Evolutionary conservation across 495 filamentous ascomycete genomes (phyloP).

Genomic region (Beverwykella pulmonaria): DNA sequence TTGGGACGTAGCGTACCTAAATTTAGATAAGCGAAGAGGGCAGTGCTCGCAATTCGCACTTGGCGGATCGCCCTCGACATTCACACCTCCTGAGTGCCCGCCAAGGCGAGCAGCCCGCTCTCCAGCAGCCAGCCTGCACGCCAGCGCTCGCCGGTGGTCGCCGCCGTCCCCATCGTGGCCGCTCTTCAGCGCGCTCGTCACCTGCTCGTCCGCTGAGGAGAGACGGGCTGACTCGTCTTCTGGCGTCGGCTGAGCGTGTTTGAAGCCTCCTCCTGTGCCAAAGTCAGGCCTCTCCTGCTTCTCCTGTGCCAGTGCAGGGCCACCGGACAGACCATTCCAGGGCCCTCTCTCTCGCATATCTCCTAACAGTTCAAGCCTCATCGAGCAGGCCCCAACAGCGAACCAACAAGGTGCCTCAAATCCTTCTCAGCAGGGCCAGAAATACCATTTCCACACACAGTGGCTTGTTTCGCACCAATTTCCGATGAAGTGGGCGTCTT

Average conservation of each 20-base stretch:
- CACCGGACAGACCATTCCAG: constrained; percentile 17
- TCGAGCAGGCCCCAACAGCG: constrained; percentile 11
- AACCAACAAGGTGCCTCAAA: constrained; percentile 19
- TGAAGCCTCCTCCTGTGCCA: constrained; percentile 8
- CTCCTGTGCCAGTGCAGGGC: constrained; percentile 2
- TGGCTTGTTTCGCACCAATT: constrained; percentile 26
- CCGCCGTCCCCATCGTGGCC: not conserved
- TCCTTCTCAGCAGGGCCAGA: not conserved
- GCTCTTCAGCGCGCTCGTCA: not conserved
- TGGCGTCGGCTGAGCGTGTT: constrained; percentile 2
- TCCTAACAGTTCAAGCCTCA: constrained; percentile 27
- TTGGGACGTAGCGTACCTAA: constrained; percentile 1
- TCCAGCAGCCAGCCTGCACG: too few species aligned
- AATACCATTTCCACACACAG: constrained; percentile 15
- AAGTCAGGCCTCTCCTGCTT: constrained; percentile 12
- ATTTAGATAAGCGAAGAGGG: constrained; percentile 15
- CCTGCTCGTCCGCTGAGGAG: constrained; percentile 19
- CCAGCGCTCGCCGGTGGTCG: not conserved
- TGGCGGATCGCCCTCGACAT: constrained; percentile 19
- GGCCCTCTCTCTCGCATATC: constrained; percentile 14
- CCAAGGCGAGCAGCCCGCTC: not conserved
- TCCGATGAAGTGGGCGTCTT: constrained; percentile 25
- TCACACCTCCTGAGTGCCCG: constrained; percentile 4
- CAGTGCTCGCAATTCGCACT: constrained; percentile 23
- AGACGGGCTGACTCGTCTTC: constrained; percentile 8